phyloP scores from a whole-genome alignment of 176 grass and related monocot genomes.

The Avena sativa region DNA sequence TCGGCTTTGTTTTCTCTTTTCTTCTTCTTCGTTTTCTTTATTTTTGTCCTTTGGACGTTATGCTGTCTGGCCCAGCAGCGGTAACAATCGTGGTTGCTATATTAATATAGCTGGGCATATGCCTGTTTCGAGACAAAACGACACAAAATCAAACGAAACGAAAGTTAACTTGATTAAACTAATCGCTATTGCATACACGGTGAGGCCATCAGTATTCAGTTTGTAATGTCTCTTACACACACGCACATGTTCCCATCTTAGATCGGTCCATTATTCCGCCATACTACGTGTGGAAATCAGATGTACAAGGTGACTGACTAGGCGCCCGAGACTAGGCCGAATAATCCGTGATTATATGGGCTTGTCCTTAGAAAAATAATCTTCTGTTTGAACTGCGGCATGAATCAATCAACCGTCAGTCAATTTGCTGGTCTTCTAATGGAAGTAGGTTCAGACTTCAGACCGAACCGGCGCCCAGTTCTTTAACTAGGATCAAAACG shows the following conservation, averaged over 20 bases:
- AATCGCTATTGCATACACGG: neutral
- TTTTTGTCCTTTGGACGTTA: too few relatives aligned
- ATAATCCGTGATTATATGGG: neutral
- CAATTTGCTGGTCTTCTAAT: constrained; percentile 39
- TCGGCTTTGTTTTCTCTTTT: too few relatives aligned
- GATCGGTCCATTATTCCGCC: constrained; percentile 25
- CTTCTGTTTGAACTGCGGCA: constrained; percentile 9
- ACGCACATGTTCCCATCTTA: neutral
- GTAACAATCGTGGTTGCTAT: too few relatives aligned
- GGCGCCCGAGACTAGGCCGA: neutral
- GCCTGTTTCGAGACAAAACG: too few relatives aligned
- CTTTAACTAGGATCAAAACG: constrained; percentile 4
- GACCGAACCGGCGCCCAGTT: constrained; percentile 28
- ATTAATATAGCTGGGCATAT: too few relatives aligned
- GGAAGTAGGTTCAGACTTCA: constrained; percentile 33
- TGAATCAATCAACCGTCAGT: neutral
- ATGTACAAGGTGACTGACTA: neutral
- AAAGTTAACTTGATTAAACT: neutral
- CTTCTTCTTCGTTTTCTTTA: too few relatives aligned
- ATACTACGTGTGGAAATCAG: constrained; percentile 32
- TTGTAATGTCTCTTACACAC: neutral
- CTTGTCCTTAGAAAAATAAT: neutral
- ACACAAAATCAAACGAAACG: neutral
- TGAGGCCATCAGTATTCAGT: neutral
- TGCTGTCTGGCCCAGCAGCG: too few relatives aligned